Evolutionary conservation across 2,329 filamentous ascomycete species (phyloP), one percentile per base, ranked within the genome.

Genomic region (Byssothecium circinans): DNA sequence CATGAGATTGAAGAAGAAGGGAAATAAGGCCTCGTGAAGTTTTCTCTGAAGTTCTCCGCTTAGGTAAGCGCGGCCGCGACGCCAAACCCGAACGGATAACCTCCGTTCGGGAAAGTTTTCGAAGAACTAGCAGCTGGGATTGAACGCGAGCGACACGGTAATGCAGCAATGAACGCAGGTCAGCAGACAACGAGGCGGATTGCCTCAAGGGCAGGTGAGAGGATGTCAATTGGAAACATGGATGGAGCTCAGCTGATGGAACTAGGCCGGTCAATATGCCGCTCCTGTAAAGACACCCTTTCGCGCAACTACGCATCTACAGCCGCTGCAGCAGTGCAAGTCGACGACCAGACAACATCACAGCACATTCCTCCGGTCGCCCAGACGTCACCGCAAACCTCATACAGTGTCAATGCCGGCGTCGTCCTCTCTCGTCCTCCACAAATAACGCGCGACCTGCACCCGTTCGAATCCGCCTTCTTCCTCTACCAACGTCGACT

Each of bases 401-500:
- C 73, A 23, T 78, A 78, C 59, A 68, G 68, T 25, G 56, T 79
- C 47, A 70, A 74, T 41, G 80, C 85, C 48, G 88, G 89, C 55
- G 80, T 96, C 50, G 83, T 97, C 59, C 84, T 99, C 54, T 94
- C 91, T 37, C 89, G 94, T 22, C 84, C 94, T 39, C 94, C 94
- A 6, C 78, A 95, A 49, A 80, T 99, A 63, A 97, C 94, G 20
- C 87, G 88, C 58, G 80, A 87, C 52, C 85, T 92, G 44, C 88
- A 88, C 27, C 80, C 89, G 11, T 97, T 99, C 74, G 94, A 99
- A 74, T 88, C 90, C 67, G 81, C 92, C 55, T 97, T 87, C 75
- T 96, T 87, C 79, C 91, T 99, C 70, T 99, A 99, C 77, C 94
- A 99, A 76, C 92, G 92, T 63, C 90, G 94, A 12, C 81, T 99